phyloP scores from a whole-genome alignment of 1,284 basidiomycete genomes.

The Microbotryum lychnidis-dioicae region DNA sequence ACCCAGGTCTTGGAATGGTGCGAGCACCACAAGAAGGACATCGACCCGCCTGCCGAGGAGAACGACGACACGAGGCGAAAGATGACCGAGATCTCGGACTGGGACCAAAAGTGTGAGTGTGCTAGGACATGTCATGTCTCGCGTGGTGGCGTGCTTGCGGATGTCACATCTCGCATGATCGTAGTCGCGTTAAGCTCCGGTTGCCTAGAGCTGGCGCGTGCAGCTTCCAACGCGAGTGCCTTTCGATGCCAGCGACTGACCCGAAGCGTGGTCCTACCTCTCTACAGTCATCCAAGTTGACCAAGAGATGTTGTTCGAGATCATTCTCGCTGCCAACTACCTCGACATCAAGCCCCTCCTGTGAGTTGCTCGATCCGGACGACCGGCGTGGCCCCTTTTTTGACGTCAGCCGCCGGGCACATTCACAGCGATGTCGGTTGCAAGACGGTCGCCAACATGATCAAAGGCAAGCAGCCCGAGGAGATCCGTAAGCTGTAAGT shows the following conservation, averaged over 20 bases:
- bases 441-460: constrained; percentile 99
- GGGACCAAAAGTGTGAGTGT: constrained; percentile 82
- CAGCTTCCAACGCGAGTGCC: not conserved
- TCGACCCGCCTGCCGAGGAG: constrained; percentile 64
- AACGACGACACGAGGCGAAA: constrained; percentile 94
- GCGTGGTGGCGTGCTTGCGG: not conserved
- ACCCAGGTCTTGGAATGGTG: constrained; percentile 93
- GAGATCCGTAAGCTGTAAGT: constrained; percentile 86
- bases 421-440: constrained; percentile 82
- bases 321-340: constrained; percentile 99
- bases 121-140: not conserved
- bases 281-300: constrained; percentile 41
- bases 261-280: not conserved
- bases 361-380: constrained; percentile 48
- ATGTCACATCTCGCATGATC: not conserved
- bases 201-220: not conserved
- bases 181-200: not conserved
- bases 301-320: constrained; percentile 74
- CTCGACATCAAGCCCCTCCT: constrained; percentile 98
- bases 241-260: constrained; percentile 1
- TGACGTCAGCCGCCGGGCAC: not conserved
- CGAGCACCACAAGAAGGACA: constrained; percentile 95
- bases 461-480: constrained; percentile 87
- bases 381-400: not conserved
- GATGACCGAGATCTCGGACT: constrained; percentile 95